These are phyloP conservation scores for Lepidium campestre DNA, from an alignment of 441 rosid genomes.

Conservation along the genomic window DNA sequence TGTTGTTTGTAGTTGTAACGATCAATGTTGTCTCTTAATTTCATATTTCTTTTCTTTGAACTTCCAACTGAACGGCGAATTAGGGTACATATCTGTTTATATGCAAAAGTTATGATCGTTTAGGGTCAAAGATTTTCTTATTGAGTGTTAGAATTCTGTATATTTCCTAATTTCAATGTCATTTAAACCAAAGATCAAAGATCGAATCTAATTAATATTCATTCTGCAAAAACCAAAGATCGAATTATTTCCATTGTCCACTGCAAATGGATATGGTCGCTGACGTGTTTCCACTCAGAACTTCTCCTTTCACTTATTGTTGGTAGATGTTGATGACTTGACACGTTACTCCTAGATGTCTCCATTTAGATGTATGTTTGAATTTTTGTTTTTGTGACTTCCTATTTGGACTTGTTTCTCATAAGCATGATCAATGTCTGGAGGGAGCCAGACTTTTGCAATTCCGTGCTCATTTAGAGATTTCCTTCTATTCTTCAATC, in stretches of 20 bases:
- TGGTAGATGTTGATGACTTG: neutral
- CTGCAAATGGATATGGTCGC: neutral
- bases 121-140: neutral
- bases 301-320: neutral
- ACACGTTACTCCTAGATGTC: neutral
- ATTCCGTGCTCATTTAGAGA: neutral
- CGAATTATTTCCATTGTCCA: neutral
- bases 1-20: neutral
- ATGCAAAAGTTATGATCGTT: neutral
- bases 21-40: neutral
- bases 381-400: neutral
- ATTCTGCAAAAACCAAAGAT: neutral
- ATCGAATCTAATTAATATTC: neutral
- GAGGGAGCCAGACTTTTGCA: neutral
- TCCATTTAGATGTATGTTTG: neutral
- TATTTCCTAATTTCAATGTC: neutral
- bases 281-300: neutral
- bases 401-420: neutral
- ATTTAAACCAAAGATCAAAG: neutral
- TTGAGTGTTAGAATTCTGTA: neutral
- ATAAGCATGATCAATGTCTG: neutral
- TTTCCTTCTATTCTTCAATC: neutral
- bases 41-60: neutral
- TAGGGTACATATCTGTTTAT: neutral
- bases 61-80: neutral